Evolutionary conservation across 345 rosid genomes (phyloP).

Genomic region (Aquilaria sinensis): DNA sequence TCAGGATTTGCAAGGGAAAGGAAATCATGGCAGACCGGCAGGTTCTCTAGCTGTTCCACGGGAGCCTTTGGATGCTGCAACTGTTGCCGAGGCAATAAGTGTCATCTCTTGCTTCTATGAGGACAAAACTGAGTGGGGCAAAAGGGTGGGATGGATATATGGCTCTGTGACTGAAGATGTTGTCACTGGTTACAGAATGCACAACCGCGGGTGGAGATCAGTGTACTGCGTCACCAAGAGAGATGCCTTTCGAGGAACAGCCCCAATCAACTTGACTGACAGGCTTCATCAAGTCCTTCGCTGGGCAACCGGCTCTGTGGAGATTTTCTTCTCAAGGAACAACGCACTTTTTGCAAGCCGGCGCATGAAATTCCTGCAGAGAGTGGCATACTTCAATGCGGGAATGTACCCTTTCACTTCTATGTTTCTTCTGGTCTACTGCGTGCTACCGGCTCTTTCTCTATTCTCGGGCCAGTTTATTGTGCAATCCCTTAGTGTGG

Average conservation of each 20-base stretch:
- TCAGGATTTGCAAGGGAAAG: constrained; percentile 56
- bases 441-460: constrained; percentile 63
- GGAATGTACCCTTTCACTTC: constrained; percentile 89
- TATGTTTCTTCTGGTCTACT: constrained; percentile 61
- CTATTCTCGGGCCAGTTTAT: constrained; percentile 75
- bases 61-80: constrained; percentile 76
- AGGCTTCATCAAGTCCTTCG: constrained; percentile 82
- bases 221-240: constrained; percentile 68
- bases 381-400: constrained; percentile 63
- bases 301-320: constrained; percentile 86
- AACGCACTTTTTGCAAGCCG: constrained; percentile 57
- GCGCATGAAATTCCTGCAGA: constrained; percentile 61
- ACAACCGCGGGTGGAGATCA: constrained; percentile 85
- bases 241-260: constrained; percentile 73
- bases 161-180: constrained; percentile 87
- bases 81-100: constrained; percentile 75
- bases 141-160: constrained; percentile 78
- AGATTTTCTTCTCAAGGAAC: constrained; percentile 74
- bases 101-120: constrained; percentile 79
- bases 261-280: constrained; percentile 69
- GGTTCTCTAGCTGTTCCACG: constrained; percentile 79
- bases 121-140: constrained; percentile 81
- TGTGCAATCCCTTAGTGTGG: constrained; percentile 48
- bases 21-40: constrained; percentile 59
- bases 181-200: constrained; percentile 77